phyloP scores from a whole-genome alignment of 495 filamentous ascomycete species.

The Penicillium silybi region DNA sequence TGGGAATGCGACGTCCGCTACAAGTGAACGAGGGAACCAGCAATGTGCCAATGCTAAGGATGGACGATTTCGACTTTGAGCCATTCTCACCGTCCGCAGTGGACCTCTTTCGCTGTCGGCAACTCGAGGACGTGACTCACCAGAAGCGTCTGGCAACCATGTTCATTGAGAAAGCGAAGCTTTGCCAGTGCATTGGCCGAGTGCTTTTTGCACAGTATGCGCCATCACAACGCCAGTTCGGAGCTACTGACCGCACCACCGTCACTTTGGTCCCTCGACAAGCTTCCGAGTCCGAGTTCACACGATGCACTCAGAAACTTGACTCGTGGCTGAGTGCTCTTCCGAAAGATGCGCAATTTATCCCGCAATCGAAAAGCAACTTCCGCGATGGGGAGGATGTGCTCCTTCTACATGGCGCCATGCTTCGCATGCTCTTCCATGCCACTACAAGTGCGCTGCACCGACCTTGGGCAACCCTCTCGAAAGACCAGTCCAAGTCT shows the following conservation, averaged over 20 bases:
- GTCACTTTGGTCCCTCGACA: conserved; percentile 80
- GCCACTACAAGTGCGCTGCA: conserved; percentile 82
- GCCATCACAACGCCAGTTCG: conserved; percentile 56
- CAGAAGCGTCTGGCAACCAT: conserved; percentile 72
- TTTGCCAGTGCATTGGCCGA: conserved; percentile 75
- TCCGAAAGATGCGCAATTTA: conserved; percentile 51
- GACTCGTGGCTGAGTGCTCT: conserved; percentile 64
- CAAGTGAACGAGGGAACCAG: conserved; percentile 83
- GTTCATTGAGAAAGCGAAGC: conserved; percentile 84
- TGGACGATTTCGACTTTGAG: conserved; percentile 75
- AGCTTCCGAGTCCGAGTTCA: conserved; percentile 63
- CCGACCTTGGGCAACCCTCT: conserved; percentile 66
- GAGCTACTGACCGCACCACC: conserved; percentile 65
- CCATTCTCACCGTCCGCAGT: conserved; percentile 49
- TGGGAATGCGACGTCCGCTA: conserved; percentile 80
- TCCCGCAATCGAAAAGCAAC: conserved; percentile 29
- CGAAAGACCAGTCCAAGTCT: conserved; percentile 43
- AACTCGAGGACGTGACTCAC: conserved; percentile 39
- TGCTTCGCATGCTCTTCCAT: conserved; percentile 83
- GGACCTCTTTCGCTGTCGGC: conserved; percentile 34
- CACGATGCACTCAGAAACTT: conserved; percentile 65
- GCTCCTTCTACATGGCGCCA: conserved; percentile 66
- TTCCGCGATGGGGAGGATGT: conserved; percentile 46
- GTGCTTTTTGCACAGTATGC: conserved; percentile 82
- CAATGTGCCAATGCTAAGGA: conserved; percentile 75